phyloP scores from a whole-genome alignment of 2,329 filamentous ascomycete genomes.

The Teratosphaeriaceae sp. region DNA sequence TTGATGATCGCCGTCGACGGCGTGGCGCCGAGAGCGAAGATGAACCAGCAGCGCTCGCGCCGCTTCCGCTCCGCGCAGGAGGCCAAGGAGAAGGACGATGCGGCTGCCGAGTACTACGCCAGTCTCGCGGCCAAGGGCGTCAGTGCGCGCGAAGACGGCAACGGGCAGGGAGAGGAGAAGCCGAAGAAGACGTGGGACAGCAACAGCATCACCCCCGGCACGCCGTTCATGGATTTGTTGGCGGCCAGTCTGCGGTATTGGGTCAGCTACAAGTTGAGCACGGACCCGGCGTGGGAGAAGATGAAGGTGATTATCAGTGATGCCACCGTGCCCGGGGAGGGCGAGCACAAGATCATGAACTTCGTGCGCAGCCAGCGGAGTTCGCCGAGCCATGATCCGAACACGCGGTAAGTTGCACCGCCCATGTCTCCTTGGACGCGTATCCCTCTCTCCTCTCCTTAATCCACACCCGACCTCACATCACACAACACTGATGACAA shows the following conservation, averaged over 20 bases:
- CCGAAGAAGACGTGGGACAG: conserved; percentile 90
- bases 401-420: conserved; percentile 51
- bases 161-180: conserved; percentile 44
- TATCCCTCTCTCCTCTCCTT: conserved; percentile 8
- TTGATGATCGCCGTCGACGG: conserved; percentile 98
- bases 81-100: conserved; percentile 85
- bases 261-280: conserved; percentile 96
- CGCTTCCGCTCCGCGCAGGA: conserved; percentile 93
- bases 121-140: conserved; percentile 63
- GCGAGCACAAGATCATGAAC: conserved; percentile 99
- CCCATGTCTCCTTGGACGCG: conserved; percentile 8
- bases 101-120: conserved; percentile 82
- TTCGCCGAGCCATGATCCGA: conserved; percentile 87
- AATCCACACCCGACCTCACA: too few relatives aligned
- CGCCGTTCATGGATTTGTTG: conserved; percentile 97
- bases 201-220: conserved; percentile 86
- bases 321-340: conserved; percentile 93
- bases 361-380: conserved; percentile 91
- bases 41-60: conserved; percentile 97
- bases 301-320: conserved; percentile 98
- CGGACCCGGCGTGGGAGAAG: conserved; percentile 90
- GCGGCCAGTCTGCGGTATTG: conserved; percentile 88
- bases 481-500: too few relatives aligned
- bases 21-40: conserved; percentile 94
- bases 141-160: conserved; percentile 21